Evolutionary conservation across 257 asterid genomes (phyloP), one percentile per base, ranked within the genome.

Genomic region (Rehmannia glutinosa): DNA sequence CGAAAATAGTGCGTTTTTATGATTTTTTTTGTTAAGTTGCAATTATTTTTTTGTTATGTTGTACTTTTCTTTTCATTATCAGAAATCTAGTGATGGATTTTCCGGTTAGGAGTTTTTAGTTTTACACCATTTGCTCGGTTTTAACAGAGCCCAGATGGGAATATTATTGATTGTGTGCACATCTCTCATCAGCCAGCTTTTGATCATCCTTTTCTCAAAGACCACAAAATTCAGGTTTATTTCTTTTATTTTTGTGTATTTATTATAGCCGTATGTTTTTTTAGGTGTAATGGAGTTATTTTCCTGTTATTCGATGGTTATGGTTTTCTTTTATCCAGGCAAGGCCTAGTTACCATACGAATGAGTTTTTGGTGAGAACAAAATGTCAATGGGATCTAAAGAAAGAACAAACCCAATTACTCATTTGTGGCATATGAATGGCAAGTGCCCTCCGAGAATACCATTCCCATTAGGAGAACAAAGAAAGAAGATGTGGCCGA

Each of bases 61-160:
- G n/a, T n/a, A n/a, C n/a, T n/a, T n/a, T n/a, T n/a, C n/a, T n/a
- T n/a, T n/a, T n/a, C n/a, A n/a, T n/a, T n/a, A n/a, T n/a, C n/a
- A n/a, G n/a, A n/a, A n/a, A n/a, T n/a, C n/a, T n/a, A n/a, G n/a
- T n/a, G n/a, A n/a, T n/a, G n/a, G n/a, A n/a, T n/a, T n/a, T n/a
- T n/a, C n/a, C n/a, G n/a, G n/a, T n/a, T n/a, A n/a, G n/a, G n/a
- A n/a, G n/a, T n/a, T n/a, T n/a, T n/a, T n/a, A n/a, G n/a, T n/a
- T n/a, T n/a, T n/a, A n/a, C n/a, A n/a, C n/a, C n/a, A n/a, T n/a
- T n/a, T n/a, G n/a, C n/a, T n/a, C n/a, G n/a, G n/a, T n/a, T n/a
- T n/a, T n/a, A 74, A 61, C 96, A 90, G 97, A 90, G 96, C 45
- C 81, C 88, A 58, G 97, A 90, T 76, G 97, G 97, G 27, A 96